Conservation (phyloP, 345 rosid genomes). For the Eucalyptus coolabah region DNA sequence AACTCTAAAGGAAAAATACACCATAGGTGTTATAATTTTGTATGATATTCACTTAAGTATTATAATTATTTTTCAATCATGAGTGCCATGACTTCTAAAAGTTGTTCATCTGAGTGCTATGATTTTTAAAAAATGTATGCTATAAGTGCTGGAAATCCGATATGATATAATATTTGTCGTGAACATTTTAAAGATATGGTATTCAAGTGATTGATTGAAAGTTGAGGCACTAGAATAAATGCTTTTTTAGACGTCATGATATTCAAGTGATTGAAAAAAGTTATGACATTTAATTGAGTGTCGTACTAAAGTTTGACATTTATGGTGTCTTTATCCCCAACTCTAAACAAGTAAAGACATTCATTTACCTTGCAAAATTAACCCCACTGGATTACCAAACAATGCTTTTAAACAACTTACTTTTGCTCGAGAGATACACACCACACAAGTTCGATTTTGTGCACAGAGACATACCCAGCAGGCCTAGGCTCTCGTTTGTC, state of each 20-base stretch:
- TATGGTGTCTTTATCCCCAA: not conserved
- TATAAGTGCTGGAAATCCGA: not conserved
- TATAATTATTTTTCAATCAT: not conserved
- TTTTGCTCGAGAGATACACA: not conserved
- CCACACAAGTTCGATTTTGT: not conserved
- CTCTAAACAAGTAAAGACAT: not conserved
- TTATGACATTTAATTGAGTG: not conserved
- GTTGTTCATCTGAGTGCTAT: not conserved
- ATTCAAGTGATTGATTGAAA: not conserved
- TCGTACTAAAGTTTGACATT: accelerated
- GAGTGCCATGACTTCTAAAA: not conserved
- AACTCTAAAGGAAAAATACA: not conserved
- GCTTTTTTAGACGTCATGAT: not conserved
- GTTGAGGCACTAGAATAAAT: not conserved
- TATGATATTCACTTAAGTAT: not conserved
- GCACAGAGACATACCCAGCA: not conserved
- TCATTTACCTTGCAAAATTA: not conserved
- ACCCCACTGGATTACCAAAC: not conserved
- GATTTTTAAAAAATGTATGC: not conserved
- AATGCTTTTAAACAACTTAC: not conserved
- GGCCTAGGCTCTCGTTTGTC: not conserved
- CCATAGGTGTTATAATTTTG: no score
- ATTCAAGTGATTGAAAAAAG: not conserved
- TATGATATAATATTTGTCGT: not conserved
- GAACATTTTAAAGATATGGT: accelerated